Base-by-base conservation (phyloP, 371 early-diverging fungal species). In the Scutellospora calospora region DNA sequence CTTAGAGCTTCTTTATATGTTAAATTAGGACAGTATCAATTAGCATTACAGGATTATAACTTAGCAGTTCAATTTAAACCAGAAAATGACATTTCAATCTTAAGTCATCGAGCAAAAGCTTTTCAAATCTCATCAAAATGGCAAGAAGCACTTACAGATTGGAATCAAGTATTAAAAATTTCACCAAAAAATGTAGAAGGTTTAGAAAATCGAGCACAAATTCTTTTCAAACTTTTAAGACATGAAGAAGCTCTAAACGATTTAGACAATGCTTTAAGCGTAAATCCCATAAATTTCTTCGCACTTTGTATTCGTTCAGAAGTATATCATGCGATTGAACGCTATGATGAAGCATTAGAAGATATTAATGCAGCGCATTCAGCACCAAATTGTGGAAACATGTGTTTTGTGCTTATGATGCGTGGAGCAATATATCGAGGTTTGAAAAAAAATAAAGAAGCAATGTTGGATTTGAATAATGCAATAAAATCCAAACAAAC, bases 401-500 rank as follows among this genome's bases (percentile, higher is more conserved):
- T 31, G 51, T 33, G 38, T 25, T n/a, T 16, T 8, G 60, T 57
- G 6, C 41, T 65, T 66, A 41, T 38, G 45, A 38, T 45, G 29
- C 18, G 79, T 12, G 76, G 76, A 1, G 59, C 33, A 18, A 33
- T 76, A 8, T 76, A 76, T 76, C 29, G 38, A 41, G 22, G 25
- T 14, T 25, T 59, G 41, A n/a, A n/a, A 25, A 76, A 38, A 59
- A 57, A 31, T 60, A 35, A 76, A 12, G 76, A 76, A 59, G 59
- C 59, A 59, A 57, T 76, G 35, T 20, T 35, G 8, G 76, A 76
- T 27, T 59, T 76, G 20, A 59, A 31, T 38, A 59, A 59, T 57
- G 55, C 60, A 25, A 52, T 76, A 2, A 57, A 57, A n/a, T 27
- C 3, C 27, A 22, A 22, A 8, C 27, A 57, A 22, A 57, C 59